Percentiles rank a stretch among this genome's conserved stretches.
Evolutionary conservation across 75 land plant species (phyloP).

Genomic region (Cryptomeria japonica): DNA sequence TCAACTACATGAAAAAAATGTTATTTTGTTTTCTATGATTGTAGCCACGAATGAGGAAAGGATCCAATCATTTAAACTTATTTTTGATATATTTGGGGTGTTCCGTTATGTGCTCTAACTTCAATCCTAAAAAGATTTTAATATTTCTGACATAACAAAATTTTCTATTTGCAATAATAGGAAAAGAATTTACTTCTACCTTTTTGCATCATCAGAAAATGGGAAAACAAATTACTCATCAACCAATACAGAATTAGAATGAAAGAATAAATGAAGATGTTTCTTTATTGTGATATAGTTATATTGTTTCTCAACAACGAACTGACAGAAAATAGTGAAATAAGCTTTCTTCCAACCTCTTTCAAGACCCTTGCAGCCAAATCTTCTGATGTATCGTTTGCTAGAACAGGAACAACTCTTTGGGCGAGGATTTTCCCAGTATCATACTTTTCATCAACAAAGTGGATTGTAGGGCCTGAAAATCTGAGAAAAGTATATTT

Average conservation of each 20-base stretch:
- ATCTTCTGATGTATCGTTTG: constrained; percentile 64
- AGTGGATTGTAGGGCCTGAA: constrained; percentile 93
- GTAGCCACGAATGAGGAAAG: background rate
- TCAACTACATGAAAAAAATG: background rate
- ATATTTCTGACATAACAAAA: background rate
- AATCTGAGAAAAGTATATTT: constrained; percentile 40
- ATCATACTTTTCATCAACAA: constrained; percentile 96
- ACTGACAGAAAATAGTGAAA: background rate
- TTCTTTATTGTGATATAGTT: background rate
- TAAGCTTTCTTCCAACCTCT: constrained; percentile 42
- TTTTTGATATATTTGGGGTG: background rate
- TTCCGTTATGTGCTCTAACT: background rate
- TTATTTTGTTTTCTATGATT: background rate
- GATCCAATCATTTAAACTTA: background rate
- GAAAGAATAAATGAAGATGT: background rate
- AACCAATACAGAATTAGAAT: background rate
- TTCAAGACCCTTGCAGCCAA: constrained; percentile 84
- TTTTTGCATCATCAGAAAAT: background rate
- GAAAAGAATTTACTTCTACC: background rate
- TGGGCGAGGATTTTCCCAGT: constrained; percentile 88
- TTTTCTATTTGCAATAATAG: background rate
- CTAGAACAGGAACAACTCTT: constrained; percentile 79
- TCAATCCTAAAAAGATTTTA: background rate
- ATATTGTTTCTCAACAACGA: background rate
- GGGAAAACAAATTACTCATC: background rate